These are phyloP conservation scores for Penicillium sp. DNA, from an alignment of 2,329 filamentous ascomycete species.

Conservation along the genomic window DNA sequence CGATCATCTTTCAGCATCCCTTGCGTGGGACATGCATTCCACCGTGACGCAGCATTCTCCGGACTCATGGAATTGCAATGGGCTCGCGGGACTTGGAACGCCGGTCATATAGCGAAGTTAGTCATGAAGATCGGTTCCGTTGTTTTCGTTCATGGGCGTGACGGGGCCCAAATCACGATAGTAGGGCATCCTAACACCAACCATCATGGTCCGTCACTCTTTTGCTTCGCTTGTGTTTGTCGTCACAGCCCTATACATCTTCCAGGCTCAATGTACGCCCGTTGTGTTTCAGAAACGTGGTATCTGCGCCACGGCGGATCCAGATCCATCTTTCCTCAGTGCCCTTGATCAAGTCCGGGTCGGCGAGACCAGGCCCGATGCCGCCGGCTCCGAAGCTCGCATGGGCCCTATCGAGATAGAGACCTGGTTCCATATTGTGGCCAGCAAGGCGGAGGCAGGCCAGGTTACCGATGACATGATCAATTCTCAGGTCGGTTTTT, in stretches of 20 bases:
- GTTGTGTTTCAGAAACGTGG: conserved; percentile 18
- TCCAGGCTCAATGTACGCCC: conserved; percentile 19
- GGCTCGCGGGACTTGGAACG: background rate
- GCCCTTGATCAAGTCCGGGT: conserved; percentile 24
- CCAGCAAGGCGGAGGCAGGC: conserved; percentile 25
- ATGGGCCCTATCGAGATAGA: conserved; percentile 33
- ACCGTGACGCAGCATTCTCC: conserved; percentile 20
- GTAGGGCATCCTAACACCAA: conserved; percentile 10
- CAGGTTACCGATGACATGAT: conserved; percentile 34
- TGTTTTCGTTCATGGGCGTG: conserved; percentile 4
- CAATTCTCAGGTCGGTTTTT: conserved; percentile 29
- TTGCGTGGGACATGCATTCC: conserved; percentile 19
- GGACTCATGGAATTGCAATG: conserved; percentile 5
- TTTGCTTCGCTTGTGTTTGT: conserved; percentile 19
- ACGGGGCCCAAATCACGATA: conserved; percentile 6
- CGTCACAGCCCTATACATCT: conserved; percentile 10
- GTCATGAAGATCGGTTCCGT: conserved; percentile 2
- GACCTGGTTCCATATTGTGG: conserved; percentile 43
- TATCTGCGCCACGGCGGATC: conserved; percentile 31
- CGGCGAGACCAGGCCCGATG: conserved; percentile 12
- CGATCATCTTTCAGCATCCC: conserved; percentile 7
- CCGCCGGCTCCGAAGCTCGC: conserved; percentile 16
- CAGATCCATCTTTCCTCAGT: conserved; percentile 23
- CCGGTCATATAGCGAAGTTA: conserved; percentile 9
- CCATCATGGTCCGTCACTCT: conserved; percentile 25